Base-by-base conservation (phyloP, 2,329 filamentous ascomycete species). In the Cladophialophora immunda region DNA sequence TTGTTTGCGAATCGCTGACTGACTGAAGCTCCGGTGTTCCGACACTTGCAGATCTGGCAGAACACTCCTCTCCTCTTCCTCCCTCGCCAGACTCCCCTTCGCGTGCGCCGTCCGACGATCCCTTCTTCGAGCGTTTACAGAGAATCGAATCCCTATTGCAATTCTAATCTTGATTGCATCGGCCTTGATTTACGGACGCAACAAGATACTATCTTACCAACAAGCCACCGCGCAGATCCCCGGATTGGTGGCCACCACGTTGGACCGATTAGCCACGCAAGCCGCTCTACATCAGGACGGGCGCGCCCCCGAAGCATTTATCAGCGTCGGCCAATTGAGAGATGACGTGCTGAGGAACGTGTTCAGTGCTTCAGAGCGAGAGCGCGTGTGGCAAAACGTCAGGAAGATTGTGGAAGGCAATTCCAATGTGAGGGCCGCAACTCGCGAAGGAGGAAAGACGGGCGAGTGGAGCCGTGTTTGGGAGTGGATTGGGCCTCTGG, bases 51-150 rank as follows among this genome's bases (percentile, higher is more conserved):
- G 71, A 80, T 84, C 86, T 86, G 81, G 81, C 82, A 79, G 83
- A 85, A 81, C 89, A 84, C 82, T 82, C 79, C 87, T 97, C 85
- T 87, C 89, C 81, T 94, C 91, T 82, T 91, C 87, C 84, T 96
- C 92, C 85, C 91, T 97, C 90, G 91, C 94, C 86, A 87, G 91
- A 80, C 86, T 98, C 90, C 87, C 94, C 83, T 85, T 97, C 90
- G 78, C 82, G 83, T 97, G 81, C 73, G 77, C 81, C 76, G 72
- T 81, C 78, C 80, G 80, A 76, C 79, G 80, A 72, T 77, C 81
- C 76, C 68, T 82, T 74, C 73, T 81, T 78, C 79, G 81, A 76
- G 77, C 80, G 79, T 76, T 83, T 80, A 73, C 81, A 78, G 79
- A 79, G 75, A 81, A 82, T 82, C 77, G 81, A 82, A 74, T 82